phyloP scores from a whole-genome alignment of 768 basidiomycete species.

The Epithele typhae region DNA sequence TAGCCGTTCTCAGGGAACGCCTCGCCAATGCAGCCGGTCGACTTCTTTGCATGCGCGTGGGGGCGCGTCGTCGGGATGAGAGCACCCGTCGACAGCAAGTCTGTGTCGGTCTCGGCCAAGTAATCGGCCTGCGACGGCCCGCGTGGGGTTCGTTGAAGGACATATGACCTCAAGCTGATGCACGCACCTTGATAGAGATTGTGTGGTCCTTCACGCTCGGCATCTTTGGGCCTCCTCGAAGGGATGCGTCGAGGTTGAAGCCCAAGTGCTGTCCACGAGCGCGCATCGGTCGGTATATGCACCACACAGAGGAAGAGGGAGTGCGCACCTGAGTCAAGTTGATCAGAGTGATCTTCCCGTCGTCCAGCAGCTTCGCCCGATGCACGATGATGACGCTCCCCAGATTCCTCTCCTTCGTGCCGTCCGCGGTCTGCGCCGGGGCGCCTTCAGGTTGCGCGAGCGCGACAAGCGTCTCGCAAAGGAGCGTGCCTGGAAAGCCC shows the following conservation, averaged over 20 bases:
- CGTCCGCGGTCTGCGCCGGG: constrained; percentile 21
- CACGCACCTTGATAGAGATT: constrained; percentile 35
- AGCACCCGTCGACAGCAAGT: constrained; percentile 48
- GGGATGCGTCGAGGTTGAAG: constrained; percentile 73
- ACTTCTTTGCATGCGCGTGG: constrained; percentile 33
- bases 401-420: constrained; percentile 39
- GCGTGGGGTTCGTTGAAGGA: background rate
- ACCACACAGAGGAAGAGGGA: background rate
- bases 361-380: constrained; percentile 57
- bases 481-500: constrained; percentile 61
- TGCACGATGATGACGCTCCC: constrained; percentile 68
- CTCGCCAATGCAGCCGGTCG: constrained; percentile 41
- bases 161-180: background rate
- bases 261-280: constrained; percentile 66
- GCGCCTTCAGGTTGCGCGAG: constrained; percentile 28
- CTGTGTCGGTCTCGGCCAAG: constrained; percentile 46
- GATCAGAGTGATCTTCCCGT: constrained; percentile 56
- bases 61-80: constrained; percentile 44
- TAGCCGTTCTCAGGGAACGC: constrained; percentile 57
- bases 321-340: constrained; percentile 69
- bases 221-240: constrained; percentile 36
- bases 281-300: too few species aligned
- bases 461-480: constrained; percentile 41
- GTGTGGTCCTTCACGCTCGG: constrained; percentile 49
- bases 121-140: constrained; percentile 40